These are phyloP conservation scores for Cladophialophora chaetospira DNA, from an alignment of 2,329 filamentous ascomycete genomes.

Conservation along the genomic window DNA sequence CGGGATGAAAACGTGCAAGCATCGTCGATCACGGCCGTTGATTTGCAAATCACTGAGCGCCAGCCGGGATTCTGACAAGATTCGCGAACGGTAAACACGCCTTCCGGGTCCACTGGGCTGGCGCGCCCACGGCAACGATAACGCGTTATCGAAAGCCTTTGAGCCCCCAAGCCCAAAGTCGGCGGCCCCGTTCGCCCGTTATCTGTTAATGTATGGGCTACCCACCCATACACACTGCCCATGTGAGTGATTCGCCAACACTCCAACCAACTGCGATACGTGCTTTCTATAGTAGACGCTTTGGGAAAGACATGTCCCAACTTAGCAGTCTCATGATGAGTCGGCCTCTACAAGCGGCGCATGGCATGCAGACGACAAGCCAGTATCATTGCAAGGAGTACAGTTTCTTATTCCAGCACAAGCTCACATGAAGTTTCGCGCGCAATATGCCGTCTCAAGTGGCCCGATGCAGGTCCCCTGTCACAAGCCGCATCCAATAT, in stretches of 20 bases:
- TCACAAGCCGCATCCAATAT: background rate
- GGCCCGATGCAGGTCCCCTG: background rate
- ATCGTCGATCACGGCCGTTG: background rate
- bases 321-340: background rate
- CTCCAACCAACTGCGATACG: background rate
- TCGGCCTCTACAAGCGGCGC: background rate
- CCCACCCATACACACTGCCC: background rate
- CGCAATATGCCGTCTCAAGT: background rate
- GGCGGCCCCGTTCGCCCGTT: no score
- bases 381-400: background rate
- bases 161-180: background rate
- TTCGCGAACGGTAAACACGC: slow-evolving; percentile 1
- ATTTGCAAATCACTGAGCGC: background rate
- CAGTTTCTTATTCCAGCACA: no score
- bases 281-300: background rate
- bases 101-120: background rate
- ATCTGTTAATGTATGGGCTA: background rate
- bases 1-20: background rate
- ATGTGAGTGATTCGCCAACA: background rate
- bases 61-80: slow-evolving; percentile 1
- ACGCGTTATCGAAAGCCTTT: background rate
- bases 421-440: background rate
- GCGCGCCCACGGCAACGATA: background rate
- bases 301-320: background rate
- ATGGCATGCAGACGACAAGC: background rate